Evolutionary conservation across 2,329 filamentous ascomycete genomes (phyloP).

Genomic region (Claviceps sp.): DNA sequence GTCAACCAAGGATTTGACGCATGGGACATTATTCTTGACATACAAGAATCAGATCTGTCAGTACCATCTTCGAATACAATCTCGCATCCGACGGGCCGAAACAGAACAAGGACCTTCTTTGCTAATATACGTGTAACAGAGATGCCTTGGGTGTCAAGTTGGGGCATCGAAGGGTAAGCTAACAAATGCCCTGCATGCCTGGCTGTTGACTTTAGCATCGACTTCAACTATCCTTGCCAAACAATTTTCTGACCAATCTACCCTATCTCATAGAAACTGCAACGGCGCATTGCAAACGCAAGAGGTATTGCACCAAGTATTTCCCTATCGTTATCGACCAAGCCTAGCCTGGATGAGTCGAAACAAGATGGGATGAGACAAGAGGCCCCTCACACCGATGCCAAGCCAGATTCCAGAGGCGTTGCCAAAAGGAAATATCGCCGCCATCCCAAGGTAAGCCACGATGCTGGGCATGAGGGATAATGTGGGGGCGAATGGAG

Average conservation of each 20-base stretch:
- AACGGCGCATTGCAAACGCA: constrained; percentile 65
- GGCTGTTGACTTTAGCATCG: too few relatives aligned
- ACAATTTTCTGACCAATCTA: constrained; percentile 4
- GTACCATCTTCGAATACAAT: constrained; percentile 16
- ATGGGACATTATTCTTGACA: constrained; percentile 73
- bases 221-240: constrained; percentile 3
- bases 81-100: too few relatives aligned
- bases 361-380: constrained; percentile 40
- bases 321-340: constrained; percentile 35
- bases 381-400: constrained; percentile 34
- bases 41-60: constrained; percentile 72
- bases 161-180: constrained; percentile 62
- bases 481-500: too few relatives aligned
- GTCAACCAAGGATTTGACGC: constrained; percentile 71
- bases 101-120: background rate
- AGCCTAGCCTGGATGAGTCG: constrained; percentile 37
- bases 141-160: constrained; percentile 66
- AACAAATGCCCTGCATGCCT: background rate
- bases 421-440: constrained; percentile 61
- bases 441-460: constrained; percentile 56
- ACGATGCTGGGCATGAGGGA: background rate
- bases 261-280: constrained; percentile 52
- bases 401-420: constrained; percentile 27
- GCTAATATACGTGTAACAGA: constrained; percentile 27
- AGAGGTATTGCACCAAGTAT: constrained; percentile 46